A percentile compares a stretch with the other conserved stretches of the same genome.
phyloP scores from a whole-genome alignment of 441 rosid species.

The Mallotus repandus region DNA sequence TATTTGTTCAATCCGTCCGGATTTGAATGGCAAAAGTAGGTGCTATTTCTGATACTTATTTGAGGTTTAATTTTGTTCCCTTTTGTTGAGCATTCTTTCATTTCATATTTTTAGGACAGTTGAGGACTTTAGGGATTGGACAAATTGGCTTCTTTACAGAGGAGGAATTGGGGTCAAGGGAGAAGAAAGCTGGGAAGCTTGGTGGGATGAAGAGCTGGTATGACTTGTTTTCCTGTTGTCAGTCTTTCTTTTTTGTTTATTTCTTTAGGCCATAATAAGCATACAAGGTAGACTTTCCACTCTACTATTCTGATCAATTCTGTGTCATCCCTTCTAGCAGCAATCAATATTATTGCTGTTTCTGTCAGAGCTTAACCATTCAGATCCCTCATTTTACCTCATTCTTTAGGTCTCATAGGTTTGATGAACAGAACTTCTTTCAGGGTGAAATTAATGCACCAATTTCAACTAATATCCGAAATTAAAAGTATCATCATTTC shows the following conservation, averaged over 20 bases:
- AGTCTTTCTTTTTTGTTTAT: not conserved
- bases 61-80: not conserved
- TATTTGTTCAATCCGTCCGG: slow-evolving; percentile 98
- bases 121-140: slow-evolving; percentile 99
- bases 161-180: slow-evolving; percentile 99
- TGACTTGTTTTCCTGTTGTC: slow-evolving; percentile 19
- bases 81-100: slow-evolving; percentile 8
- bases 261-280: not conserved
- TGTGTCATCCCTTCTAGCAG: not conserved
- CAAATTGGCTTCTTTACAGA: slow-evolving; percentile 98
- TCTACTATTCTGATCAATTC: not conserved
- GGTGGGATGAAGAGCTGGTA: slow-evolving; percentile 99
- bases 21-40: slow-evolving; percentile 99
- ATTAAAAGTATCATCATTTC: no score
- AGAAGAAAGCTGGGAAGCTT: slow-evolving; percentile 99
- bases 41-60: slow-evolving; percentile 19
- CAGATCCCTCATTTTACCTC: not conserved
- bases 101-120: slow-evolving; percentile 62
- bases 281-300: not conserved
- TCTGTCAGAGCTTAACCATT: no score
- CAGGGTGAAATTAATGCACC: no score
- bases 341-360: no score
- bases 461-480: no score
- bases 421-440: no score
- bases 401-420: not conserved